Evolutionary conservation across 805 yeast species (phyloP), one percentile per base, ranked within the genome.

Genomic region (Zygotorulaspora florentina): DNA sequence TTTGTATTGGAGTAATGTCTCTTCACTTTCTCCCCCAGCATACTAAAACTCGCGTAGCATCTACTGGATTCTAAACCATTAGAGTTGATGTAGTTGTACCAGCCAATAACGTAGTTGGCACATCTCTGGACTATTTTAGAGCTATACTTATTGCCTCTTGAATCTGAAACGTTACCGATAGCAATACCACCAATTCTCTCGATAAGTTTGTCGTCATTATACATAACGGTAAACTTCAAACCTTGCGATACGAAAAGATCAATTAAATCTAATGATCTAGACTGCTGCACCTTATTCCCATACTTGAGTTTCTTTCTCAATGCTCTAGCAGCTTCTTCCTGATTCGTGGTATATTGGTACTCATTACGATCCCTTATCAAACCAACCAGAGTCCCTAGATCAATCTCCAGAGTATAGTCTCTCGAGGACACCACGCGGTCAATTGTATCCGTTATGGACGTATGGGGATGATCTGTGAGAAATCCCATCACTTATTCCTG

Each of bases 281-380:
- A 56, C 62, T 87, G 95, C 53, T 83, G 84, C 15, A 69, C 66
- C 3, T 66, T 61, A 2, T 73, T 59, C n/a, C 97, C 98, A 60
- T 91, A 85, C 67, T 95, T 93, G 60, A 93, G 69, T 58, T 82
- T 81, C 72, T 93, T 93, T 41, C 99, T 76, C 17, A 93, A 69
- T 1, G 96, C 95, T 35, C 98, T 73, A 0, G 97, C 97, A 1
- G 95, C 91, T 63, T 93, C 99, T 27, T 28, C 72, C 65, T 40
- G 82, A 71, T 64, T 64, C 17, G 49, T 47, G 3, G 50, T 45
- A 23, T 56, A 58, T 25, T 47, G 50, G 25, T 57, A 53, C 4
- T 59, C 56, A 25, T 50, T 66, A 2, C 73, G 63, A 4, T 79
- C 71, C 31, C 61, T 58, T 20, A 72, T 68, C 16, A 64, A 47